Conservation (phyloP, 192 early-diverging fungal species). For the Backusella tuberculispora region DNA sequence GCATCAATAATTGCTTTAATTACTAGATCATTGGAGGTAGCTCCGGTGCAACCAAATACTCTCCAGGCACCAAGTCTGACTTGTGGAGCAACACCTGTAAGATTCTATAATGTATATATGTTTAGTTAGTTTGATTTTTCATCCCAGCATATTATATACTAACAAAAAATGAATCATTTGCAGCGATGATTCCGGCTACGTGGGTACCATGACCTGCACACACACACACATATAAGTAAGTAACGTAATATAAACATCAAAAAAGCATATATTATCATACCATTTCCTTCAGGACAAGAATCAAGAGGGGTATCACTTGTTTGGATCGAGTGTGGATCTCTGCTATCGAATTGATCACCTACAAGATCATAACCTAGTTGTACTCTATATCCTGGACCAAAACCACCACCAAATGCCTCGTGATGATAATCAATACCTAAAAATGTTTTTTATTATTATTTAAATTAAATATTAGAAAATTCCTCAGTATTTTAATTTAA, state of each 20-base stretch:
- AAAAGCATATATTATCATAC: background rate
- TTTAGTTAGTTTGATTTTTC: background rate
- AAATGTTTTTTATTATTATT: background rate
- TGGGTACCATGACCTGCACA: slow-evolving; percentile 68
- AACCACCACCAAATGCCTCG: slow-evolving; percentile 68
- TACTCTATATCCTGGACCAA: slow-evolving; percentile 60
- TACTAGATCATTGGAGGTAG: slow-evolving; percentile 71
- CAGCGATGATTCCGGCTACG: slow-evolving; percentile 65
- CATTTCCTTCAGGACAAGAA: slow-evolving; percentile 43
- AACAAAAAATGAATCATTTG: slow-evolving; percentile 45
- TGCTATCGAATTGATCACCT: slow-evolving; percentile 52
- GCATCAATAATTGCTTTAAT: slow-evolving; percentile 78
- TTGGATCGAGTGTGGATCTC: slow-evolving; percentile 15
- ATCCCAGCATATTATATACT: slow-evolving; percentile 14
- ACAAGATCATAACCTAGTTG: slow-evolving; percentile 68
- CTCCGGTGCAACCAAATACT: slow-evolving; percentile 79
- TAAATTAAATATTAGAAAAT: slow-evolving; percentile 6
- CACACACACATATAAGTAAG: background rate
- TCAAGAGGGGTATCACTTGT: slow-evolving; percentile 51
- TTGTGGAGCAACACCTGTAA: slow-evolving; percentile 69
- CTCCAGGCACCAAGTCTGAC: slow-evolving; percentile 80
- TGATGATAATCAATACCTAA: slow-evolving; percentile 64
- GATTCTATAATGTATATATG: slow-evolving; percentile 35
- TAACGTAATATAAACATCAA: background rate
- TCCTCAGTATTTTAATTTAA: background rate